Base-by-base conservation (phyloP, 1,284 basidiomycete genomes). In the Moesziomyces parantarcticus region DNA sequence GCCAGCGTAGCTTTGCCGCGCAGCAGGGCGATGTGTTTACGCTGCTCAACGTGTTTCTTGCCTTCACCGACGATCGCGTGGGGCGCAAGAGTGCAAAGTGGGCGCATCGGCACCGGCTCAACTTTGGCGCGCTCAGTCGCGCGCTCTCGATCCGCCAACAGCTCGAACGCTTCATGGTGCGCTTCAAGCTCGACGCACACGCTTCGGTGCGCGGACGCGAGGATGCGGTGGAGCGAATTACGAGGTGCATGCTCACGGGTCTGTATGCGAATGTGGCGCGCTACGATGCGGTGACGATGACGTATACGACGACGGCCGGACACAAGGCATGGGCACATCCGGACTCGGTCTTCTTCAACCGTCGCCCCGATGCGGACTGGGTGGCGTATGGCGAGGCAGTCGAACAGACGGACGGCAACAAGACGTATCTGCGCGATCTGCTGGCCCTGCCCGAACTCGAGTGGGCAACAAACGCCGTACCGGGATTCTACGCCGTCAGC, bases 21-120 rank as follows among this genome's bases (percentile, higher is more conserved):
- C 93, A 97, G 84, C 95, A 99, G 88, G 97, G 97, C 73, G 95
- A 98, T 81, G 93, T 96, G 82, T 85, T 97, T 6, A 97, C 94
- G 2, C 86, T 95, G 6, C 84, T 97, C 23, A 98, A 97, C 84
- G 92, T 93, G 4, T 99, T 94, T 85, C 96, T 97, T 77, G 93
- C 92, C 0, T 99, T 99, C 84, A 87, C 88, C 22, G 88, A 80
- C 50, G 55, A 67, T 22, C 66, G 87, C 78, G 91, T 92, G 76
- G 96, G 95, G 0, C 88, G 88, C 32, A 91, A 92, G 3, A 87
- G 87, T 88, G 90, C 91, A 1, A 89, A 89, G 9, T 99, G 96
- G 95, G 97, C 94, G 83, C 92, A 92, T 73, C 87, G 88, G n/a
- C 94, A 97, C 82, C 89, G 93, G 0, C 86, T 99, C 5, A 97